These are phyloP conservation scores for Hymenotorrendiella dingleyae DNA, from an alignment of 2,329 filamentous ascomycete genomes.

Conservation along the genomic window DNA sequence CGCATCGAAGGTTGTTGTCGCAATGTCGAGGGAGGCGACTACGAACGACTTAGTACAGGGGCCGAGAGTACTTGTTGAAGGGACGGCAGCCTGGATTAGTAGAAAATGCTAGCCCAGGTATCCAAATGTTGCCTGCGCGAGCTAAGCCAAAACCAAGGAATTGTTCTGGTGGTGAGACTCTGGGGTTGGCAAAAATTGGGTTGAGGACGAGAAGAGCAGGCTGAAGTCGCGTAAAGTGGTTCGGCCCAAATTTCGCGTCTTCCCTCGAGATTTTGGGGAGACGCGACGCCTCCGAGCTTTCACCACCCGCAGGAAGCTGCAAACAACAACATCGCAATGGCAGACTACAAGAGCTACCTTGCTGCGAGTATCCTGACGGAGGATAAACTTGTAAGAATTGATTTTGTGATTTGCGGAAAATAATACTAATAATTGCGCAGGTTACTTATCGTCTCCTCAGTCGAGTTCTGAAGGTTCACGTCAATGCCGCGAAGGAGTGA, in stretches of 20 bases:
- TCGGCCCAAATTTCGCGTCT: slow-evolving; percentile 14
- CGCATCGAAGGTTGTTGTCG: too few species aligned
- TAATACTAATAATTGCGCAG: slow-evolving; percentile 37
- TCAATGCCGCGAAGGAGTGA: slow-evolving; percentile 84
- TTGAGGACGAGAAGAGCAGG: background rate
- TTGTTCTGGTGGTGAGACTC: too few species aligned
- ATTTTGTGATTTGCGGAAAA: background rate
- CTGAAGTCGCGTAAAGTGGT: slow-evolving; percentile 26
- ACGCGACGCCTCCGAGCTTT: slow-evolving; percentile 6
- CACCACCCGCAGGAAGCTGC: background rate
- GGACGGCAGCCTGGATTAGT: too few species aligned
- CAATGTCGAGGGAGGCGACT: too few species aligned
- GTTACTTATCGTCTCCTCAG: slow-evolving; percentile 84
- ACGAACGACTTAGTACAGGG: too few species aligned
- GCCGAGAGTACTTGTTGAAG: too few species aligned
- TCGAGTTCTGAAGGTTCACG: slow-evolving; percentile 75
- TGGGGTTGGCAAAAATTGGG: too few species aligned
- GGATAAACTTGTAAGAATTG: slow-evolving; percentile 27
- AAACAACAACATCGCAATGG: slow-evolving; percentile 20
- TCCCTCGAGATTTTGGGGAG: background rate
- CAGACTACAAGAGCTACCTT: slow-evolving; percentile 30
- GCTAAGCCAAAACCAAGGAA: too few species aligned
- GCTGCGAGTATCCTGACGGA: slow-evolving; percentile 31
- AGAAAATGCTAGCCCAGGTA: too few species aligned
- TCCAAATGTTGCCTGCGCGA: too few species aligned